Conservation (phyloP, 2,329 filamentous ascomycete genomes). For the Boeremia lycopersici region DNA sequence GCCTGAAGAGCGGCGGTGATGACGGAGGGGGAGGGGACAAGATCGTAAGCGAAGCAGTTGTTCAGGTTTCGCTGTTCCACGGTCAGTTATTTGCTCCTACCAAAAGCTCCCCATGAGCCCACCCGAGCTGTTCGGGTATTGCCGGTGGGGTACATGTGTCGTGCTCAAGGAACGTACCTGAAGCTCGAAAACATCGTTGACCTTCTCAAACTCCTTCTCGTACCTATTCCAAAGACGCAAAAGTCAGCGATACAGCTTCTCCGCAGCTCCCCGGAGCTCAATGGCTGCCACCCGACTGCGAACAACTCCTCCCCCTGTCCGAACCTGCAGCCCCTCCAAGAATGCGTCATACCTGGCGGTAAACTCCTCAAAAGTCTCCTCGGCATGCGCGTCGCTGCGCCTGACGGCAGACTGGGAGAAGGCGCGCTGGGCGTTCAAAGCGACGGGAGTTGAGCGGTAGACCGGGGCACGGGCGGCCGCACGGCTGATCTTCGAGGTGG, state of each 20-base stretch:
- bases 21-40: conserved; percentile 92
- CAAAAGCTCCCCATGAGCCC: neutral
- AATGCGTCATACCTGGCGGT: conserved; percentile 77
- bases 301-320: conserved; percentile 22
- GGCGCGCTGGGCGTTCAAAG: conserved; percentile 43
- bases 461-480: conserved; percentile 42
- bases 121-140: conserved; percentile 22
- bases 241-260: conserved; percentile 35
- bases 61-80: conserved; percentile 81
- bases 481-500: conserved; percentile 44
- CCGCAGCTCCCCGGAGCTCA: conserved; percentile 30
- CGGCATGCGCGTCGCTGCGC: conserved; percentile 68
- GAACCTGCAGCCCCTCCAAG: conserved; percentile 23
- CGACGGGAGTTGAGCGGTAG: conserved; percentile 42
- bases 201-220: conserved; percentile 97
- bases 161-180: conserved; percentile 69
- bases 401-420: conserved; percentile 59
- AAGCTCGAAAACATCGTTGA: conserved; percentile 99
- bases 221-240: conserved; percentile 66
- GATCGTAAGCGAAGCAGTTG: conserved; percentile 99
- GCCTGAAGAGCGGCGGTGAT: conserved; percentile 90
- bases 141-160: conserved; percentile 17
- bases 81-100: conserved; percentile 24
- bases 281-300: conserved; percentile 31
- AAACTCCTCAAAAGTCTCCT: conserved; percentile 99